Evolutionary conservation across 257 asterid genomes (phyloP), one percentile per base, ranked within the genome.

Genomic region (Orobanche coerulescens): DNA sequence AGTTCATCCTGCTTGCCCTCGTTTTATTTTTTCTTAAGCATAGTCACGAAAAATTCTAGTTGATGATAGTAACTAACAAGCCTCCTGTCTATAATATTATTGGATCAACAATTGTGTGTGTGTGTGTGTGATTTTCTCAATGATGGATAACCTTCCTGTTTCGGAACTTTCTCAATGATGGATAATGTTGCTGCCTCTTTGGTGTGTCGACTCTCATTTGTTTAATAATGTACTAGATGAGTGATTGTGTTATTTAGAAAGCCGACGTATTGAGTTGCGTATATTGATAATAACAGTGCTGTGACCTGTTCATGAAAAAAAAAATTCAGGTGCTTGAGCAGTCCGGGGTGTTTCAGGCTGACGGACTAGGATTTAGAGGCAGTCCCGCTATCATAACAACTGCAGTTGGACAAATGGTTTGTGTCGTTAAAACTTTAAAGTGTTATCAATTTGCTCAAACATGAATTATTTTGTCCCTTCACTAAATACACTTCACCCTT

Each of bases 361-460:
- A 76, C 57, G 87, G 80, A 26, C 74, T 86, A 65, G 77, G 71
- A 39, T 77, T 61, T 48, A 69, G 82, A 66, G 66, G 61, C 76
- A 72, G 63, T 57, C 95, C 95, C 14, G 75, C 84, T 68, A 65
- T 79, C 55, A 36, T 92, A 67, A 75, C 87, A 65, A 88, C 95
- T 63, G 91, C 91, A 49, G 82, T 80, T 71, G 95, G 91, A 66
- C 95, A 88, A 75, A 89, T 93, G 98, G 98, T 89, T 65, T 19
- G 72, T 46, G 46, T n/a, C n/a, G n/a, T n/a, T n/a, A n/a, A n/a
- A n/a, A n/a, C n/a, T n/a, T n/a, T n/a, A n/a, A n/a, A n/a, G n/a
- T n/a, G n/a, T n/a, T n/a, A n/a, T n/a, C n/a, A n/a, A n/a, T n/a
- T n/a, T n/a, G n/a, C 20, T 30, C 25, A 15, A 31, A 54, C 8